Evolutionary conservation across 2,329 filamentous ascomycete genomes (phyloP), one percentile per base, ranked within the genome.

Genomic region (Ophiostoma perfectum): DNA sequence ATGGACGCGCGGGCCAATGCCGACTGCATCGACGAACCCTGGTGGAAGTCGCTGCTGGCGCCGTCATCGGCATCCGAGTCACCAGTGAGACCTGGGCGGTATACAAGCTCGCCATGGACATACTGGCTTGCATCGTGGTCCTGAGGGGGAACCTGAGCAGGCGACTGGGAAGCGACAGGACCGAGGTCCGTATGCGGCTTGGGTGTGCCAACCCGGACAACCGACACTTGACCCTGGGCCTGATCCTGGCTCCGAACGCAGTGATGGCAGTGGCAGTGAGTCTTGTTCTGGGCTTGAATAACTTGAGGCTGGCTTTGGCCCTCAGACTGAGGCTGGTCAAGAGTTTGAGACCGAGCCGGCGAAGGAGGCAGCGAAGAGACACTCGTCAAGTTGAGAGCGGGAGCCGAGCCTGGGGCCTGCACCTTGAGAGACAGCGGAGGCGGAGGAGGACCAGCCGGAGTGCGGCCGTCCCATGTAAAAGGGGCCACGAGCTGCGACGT

Each of bases 401-500:
- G 8, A 52, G 49, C 49, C 4, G 60, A 42, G 6, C 7, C 16
- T 5, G 60, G 60, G 14, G 60, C 60, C 12, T 64, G 63, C 8
- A 64, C 42, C 27, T 47, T 64, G 4, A 64, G 41, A 2, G 41
- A 11, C 18, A 64, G 41, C n/a, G 63, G 63, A 44, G 63, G 63
- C 4, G 63, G 63, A 12, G 42, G 41, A 7, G 63, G 63, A 4
- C 36, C 36, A 4, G 62, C 38, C 3, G 64, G 58, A 18, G 47
- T 66, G 6, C 64, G 44, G 3, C 65, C 16, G 39, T 69, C 62
- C 63, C 64, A 67, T 6, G 65, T 58, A 36, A 36, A 60, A 14
- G 65, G 67, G 2, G 68, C 9, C 38, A 69, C 47, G 41, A 69
- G 36, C 1, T 63, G 66, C n/a, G 42, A 60, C 0, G 66, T 16